Evolutionary conservation across 805 yeast species (phyloP), one percentile per base, ranked within the genome.

Genomic region (Pichia sporocuriosa): DNA sequence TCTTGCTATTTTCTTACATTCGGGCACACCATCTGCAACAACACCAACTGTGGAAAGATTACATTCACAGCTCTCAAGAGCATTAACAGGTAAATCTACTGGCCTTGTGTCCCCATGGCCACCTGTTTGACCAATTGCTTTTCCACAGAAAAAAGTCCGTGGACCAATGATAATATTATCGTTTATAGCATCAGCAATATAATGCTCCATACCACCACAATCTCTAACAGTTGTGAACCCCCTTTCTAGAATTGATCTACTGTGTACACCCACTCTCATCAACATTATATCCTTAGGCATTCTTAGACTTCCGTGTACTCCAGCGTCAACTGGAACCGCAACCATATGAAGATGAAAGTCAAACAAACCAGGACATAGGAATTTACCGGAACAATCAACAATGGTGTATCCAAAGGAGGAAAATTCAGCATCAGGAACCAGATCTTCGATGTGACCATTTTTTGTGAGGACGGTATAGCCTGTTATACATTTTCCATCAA

Each of bases 101-200:
- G 49, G 49, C 28, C 57, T 40, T 43, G 52, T 32, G 40, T 57
- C 60, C 12, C 53, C 59, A 47, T 56, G 62, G 2, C 61, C 62
- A 20, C 59, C 62, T 4, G 62, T 57, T 40, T 57, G 61, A 22
- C 59, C 52, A 16, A 57, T 43, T 13, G 58, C 57, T 21, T 43
- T 46, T 4, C 59, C 62, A 22, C 55, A 47, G 29, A 50, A 46
- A 22, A 57, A 47, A 10, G 54, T 30, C 33, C 59, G 45, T 3
- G 62, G 62, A 0, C 61, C 62, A 20, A 44, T 44, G 21, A 56
- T 51, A 22, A 55, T 50, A 11, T 59, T 59, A 23, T 53, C 55
- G 10, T 50, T 46, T n/a, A 58, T 49, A 1, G 61, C 60, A 27
- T 51, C 45, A 12, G 51, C 47, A 12, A 58, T 13, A 21, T 37